Evolutionary conservation across 2,329 filamentous ascomycete species (phyloP).

Genomic region (Verticillium nonalfalfae): DNA sequence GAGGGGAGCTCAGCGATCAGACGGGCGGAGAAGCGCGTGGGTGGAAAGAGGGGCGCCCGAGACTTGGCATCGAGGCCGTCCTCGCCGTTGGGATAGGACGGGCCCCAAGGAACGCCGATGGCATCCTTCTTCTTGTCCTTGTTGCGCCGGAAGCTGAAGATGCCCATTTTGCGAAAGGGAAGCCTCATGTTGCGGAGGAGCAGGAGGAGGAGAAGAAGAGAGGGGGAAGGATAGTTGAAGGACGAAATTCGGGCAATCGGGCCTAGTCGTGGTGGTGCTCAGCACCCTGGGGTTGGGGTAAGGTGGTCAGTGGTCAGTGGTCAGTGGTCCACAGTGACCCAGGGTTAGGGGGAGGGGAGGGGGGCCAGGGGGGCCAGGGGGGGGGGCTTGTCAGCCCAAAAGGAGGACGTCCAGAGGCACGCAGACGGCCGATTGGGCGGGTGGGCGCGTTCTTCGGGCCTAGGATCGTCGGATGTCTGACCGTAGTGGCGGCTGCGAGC

Average conservation of each 20-base stretch:
- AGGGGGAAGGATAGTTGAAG: neutral
- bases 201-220: neutral
- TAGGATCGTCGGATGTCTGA: neutral
- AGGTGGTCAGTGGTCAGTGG: neutral
- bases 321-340: neutral
- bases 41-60: conserved; percentile 19
- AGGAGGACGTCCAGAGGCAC: neutral
- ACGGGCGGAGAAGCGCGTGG: conserved; percentile 32
- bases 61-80: neutral
- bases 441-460: neutral
- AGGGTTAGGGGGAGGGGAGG: neutral
- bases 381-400: neutral
- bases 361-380: neutral
- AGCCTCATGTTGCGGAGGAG: conserved; percentile 7
- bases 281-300: neutral
- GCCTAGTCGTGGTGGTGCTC: neutral
- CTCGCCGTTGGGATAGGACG: neutral
- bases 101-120: neutral
- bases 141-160: conserved; percentile 9
- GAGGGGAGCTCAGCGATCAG: conserved; percentile 53
- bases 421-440: neutral
- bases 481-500: neutral
- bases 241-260: neutral
- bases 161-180: conserved; percentile 8
- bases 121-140: conserved; percentile 11